Evolutionary conservation across 2,329 filamentous ascomycete genomes (phyloP).

Genomic region (Scedosporium minutisporum): DNA sequence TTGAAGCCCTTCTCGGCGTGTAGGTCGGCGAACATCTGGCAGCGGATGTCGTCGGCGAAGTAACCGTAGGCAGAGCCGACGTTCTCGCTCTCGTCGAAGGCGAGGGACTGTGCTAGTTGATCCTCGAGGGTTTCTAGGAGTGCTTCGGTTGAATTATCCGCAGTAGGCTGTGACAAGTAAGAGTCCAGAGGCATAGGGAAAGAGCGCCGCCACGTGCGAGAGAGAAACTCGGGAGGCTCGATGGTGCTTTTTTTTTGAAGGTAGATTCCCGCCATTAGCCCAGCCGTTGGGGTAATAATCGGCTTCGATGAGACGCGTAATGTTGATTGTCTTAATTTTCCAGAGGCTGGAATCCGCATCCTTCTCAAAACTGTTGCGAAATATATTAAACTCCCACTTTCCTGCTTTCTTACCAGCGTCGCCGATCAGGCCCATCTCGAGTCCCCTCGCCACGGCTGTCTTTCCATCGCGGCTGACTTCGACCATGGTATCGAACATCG

Average conservation of each 20-base stretch:
- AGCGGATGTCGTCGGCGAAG: slow-evolving; percentile 6
- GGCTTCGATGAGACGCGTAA: neutral
- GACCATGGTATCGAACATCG: slow-evolving; percentile 1
- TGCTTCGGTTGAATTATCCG: neutral
- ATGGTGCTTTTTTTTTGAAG: neutral
- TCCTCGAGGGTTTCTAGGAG: neutral
- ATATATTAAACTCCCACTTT: slow-evolving; percentile 3
- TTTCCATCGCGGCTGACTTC: neutral
- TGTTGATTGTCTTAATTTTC: neutral
- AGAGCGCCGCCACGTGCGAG: neutral
- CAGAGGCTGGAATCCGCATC: neutral
- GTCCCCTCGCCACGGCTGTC: neutral
- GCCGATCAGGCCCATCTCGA: slow-evolving; percentile 1
- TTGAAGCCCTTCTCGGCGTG: slow-evolving; percentile 5
- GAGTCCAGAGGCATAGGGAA: neutral
- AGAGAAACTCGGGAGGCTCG: neutral
- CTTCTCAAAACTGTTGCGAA: neutral
- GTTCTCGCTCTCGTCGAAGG: slow-evolving; percentile 4
- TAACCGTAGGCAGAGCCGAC: slow-evolving; percentile 5
- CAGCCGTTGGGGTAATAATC: neutral
- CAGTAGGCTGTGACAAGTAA: neutral
- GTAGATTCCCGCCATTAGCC: neutral
- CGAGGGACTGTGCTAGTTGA: neutral
- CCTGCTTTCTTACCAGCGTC: neutral
- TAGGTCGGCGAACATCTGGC: slow-evolving; percentile 2